These are phyloP conservation scores for Leishmania tarentolae DNA, from an alignment of 208 protist genomes.

Conservation along the genomic window DNA sequence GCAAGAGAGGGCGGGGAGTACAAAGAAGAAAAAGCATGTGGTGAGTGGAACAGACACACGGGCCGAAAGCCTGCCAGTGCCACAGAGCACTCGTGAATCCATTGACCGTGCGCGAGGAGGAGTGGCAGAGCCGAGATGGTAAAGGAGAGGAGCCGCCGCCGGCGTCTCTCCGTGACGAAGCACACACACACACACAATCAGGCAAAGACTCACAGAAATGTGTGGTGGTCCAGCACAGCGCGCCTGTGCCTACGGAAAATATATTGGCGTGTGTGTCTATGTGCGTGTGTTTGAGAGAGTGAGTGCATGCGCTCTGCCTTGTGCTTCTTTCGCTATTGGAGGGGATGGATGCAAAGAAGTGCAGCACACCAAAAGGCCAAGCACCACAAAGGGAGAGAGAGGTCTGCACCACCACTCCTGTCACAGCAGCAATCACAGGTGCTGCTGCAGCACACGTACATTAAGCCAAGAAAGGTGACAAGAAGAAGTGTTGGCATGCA, in stretches of 20 bases:
- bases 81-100: background rate
- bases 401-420: background rate
- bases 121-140: background rate
- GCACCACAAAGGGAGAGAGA: background rate
- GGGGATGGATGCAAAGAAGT: background rate
- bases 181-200: background rate
- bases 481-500: background rate
- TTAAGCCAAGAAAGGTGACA: background rate
- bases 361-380: background rate
- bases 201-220: background rate
- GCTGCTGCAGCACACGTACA: background rate
- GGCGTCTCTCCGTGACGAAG: background rate
- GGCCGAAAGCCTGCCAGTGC: background rate
- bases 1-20: background rate
- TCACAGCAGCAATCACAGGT: background rate
- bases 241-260: background rate
- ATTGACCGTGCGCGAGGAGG: background rate
- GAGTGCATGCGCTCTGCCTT: background rate
- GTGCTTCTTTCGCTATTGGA: background rate
- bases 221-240: background rate
- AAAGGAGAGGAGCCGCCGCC: background rate
- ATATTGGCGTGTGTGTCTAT: background rate
- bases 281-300: background rate
- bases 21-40: background rate
- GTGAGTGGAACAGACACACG: background rate